A percentile compares a stretch with the other conserved stretches of the same genome.
Evolutionary conservation across 2,329 filamentous ascomycete genomes (phyloP).

Genomic region (Paramyrothecium sp.): DNA sequence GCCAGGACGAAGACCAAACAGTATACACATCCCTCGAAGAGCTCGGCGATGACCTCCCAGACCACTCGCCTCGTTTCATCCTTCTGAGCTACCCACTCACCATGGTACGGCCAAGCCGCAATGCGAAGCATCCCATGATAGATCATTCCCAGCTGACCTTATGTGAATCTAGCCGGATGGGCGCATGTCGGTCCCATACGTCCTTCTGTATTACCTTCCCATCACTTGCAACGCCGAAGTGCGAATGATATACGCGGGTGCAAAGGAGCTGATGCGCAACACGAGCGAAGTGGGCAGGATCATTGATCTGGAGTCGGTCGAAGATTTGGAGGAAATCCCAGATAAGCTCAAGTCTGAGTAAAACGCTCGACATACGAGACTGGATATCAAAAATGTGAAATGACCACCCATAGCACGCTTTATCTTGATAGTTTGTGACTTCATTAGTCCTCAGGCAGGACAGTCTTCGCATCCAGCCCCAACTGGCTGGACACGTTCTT

Average conservation of each 20-base stretch:
- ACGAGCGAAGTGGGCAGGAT: conserved; percentile 87
- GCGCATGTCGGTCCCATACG: conserved; percentile 85
- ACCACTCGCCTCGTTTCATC: conserved; percentile 86
- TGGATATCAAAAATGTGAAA: background rate
- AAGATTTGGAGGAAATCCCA: conserved; percentile 83
- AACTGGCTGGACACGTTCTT: conserved; percentile 66
- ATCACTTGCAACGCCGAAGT: conserved; percentile 84
- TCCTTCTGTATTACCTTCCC: conserved; percentile 91
- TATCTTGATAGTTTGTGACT: background rate
- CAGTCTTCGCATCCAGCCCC: conserved; percentile 57
- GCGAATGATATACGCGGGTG: conserved; percentile 92
- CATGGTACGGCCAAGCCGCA: conserved; percentile 53
- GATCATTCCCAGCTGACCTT: conserved; percentile 11
- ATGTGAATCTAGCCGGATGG: conserved; percentile 64
- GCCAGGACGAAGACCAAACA: conserved; percentile 70
- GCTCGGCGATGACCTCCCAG: conserved; percentile 84
- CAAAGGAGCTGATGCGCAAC: conserved; percentile 93
- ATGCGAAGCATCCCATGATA: background rate
- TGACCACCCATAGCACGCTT: no score
- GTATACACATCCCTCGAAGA: conserved; percentile 81
- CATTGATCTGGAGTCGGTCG: conserved; percentile 77
- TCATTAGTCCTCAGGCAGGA: conserved; percentile 41
- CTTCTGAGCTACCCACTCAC: conserved; percentile 89
- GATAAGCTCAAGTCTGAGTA: conserved; percentile 48
- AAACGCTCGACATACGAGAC: background rate